Base-by-base conservation (phyloP, 192 early-diverging fungal species). In the Coemansia sp. region DNA sequence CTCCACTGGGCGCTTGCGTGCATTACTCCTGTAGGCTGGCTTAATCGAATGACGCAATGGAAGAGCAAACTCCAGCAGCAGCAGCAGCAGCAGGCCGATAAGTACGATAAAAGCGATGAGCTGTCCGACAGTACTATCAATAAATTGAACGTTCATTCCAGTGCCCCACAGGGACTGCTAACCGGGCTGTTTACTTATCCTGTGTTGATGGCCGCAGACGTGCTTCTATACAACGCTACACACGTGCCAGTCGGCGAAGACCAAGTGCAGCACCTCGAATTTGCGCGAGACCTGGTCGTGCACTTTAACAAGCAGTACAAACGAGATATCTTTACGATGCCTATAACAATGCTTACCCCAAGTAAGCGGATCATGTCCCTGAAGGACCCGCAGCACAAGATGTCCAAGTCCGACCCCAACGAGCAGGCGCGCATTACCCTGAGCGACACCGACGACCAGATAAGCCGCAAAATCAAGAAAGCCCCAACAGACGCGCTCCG, bases 11-110 rank as follows among this genome's bases (percentile, higher is more conserved):
- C 93, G 11, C 71, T 98, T 45, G 92, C 87, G 68, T 96, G 93
- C 67, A 85, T 91, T 45, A 94, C 94, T 15, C 93, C 93, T 14
- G 86, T 96, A 2, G 89, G 90, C 4, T 95, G 94, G 95, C 74
- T 98, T 5, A 89, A 88, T 26, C 85, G 95, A 7, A 98, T 98
- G 96, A 96, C 95, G 12, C 96, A 98, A 67, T 98, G 96, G 96
- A 95, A 96, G 83, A 76, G 72, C 64, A 85, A 85, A 46, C 62
- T 83, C 6, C 75, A 76, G 62, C 63, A 59, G 18, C 57, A 69
- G 41, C 67, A 76, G 39, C 46, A 63, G 41, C 51, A 52, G 30
- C 18, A 49, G 20, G 3, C 11, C 18, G 48, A 16, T 4, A 53
- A 59, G n/a, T 12, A 15, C 11, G 64, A 26, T 5, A n/a, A 41